phyloP scores from a whole-genome alignment of 2,329 filamentous ascomycete species.

The Ceratocystis smalleyi region DNA sequence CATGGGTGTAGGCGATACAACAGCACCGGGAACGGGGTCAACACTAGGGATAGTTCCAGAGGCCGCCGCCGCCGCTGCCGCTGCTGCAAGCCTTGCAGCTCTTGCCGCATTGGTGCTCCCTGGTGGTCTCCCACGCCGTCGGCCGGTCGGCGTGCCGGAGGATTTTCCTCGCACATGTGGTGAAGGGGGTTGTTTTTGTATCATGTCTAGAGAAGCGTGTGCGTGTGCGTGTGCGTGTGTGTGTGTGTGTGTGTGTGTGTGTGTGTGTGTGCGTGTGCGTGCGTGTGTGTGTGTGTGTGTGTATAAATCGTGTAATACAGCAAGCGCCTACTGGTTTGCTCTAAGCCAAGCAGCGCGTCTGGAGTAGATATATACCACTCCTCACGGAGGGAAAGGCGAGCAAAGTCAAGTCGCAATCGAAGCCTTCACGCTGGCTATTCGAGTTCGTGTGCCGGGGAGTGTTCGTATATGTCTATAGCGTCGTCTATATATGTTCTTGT shows the following conservation, averaged over 20 bases:
- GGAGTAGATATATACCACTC: no score
- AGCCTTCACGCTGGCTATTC: not conserved
- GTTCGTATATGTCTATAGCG: not conserved
- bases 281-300: not conserved
- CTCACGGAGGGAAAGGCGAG: no score
- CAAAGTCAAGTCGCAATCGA: no score
- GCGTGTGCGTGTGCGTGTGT: not conserved
- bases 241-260: not conserved
- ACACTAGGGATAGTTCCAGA: conserved; percentile 27
- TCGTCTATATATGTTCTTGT: not conserved
- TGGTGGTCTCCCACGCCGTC: conserved; percentile 34
- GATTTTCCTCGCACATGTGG: conserved; percentile 27
- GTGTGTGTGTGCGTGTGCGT: not conserved
- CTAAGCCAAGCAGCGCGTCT: no score
- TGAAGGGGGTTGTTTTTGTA: conserved; percentile 13
- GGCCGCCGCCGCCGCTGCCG: conserved; percentile 20
- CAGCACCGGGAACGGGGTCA: conserved; percentile 27
- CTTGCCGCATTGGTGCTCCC: conserved; percentile 30
- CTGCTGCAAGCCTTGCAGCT: conserved; percentile 26
- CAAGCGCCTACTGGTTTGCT: no score
- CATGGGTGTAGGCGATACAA: conserved; percentile 20
- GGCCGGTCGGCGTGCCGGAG: conserved; percentile 26
- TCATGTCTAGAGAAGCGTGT: conserved; percentile 4
- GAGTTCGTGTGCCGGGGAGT: not conserved
- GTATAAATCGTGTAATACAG: no score